Conservation (phyloP, 2,329 filamentous ascomycete genomes). For the Albifimbria verrucaria region DNA sequence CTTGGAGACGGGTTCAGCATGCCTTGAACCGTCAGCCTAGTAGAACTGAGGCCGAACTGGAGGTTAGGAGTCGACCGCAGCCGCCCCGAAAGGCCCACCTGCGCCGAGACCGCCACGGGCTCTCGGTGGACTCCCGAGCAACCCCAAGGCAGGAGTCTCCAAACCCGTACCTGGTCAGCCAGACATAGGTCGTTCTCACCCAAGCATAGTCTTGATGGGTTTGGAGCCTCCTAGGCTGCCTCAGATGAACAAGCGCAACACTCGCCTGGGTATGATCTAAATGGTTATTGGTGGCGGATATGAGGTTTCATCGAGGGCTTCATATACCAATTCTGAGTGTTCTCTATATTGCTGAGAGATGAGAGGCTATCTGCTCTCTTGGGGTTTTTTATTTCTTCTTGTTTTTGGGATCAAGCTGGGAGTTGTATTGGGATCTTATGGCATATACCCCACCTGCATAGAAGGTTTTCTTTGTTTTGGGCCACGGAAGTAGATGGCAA, state of each 20-base stretch:
- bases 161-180: background rate
- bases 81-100: slow-evolving; percentile 1
- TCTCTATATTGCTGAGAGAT: no score
- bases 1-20: slow-evolving; percentile 53
- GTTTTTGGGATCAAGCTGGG: no score
- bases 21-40: slow-evolving; percentile 9
- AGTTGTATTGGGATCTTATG: no score
- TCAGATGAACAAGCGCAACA: slow-evolving; percentile 61
- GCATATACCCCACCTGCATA: no score
- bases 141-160: background rate
- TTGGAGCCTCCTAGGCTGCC: slow-evolving; percentile 29
- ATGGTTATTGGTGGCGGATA: slow-evolving; percentile 1
- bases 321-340: no score
- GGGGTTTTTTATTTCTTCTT: no score
- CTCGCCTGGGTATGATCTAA: slow-evolving; percentile 56
- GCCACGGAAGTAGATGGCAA: no score
- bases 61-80: background rate
- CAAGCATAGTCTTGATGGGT: slow-evolving; percentile 1
- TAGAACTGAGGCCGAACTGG: background rate
- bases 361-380: no score
- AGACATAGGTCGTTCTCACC: background rate
- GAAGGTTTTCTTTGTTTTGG: no score
- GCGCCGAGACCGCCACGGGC: background rate
- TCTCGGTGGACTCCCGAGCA: background rate
- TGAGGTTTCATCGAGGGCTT: no score